Conservation (phyloP, 2,329 filamentous ascomycete species). For the Corynespora cassiicola region DNA sequence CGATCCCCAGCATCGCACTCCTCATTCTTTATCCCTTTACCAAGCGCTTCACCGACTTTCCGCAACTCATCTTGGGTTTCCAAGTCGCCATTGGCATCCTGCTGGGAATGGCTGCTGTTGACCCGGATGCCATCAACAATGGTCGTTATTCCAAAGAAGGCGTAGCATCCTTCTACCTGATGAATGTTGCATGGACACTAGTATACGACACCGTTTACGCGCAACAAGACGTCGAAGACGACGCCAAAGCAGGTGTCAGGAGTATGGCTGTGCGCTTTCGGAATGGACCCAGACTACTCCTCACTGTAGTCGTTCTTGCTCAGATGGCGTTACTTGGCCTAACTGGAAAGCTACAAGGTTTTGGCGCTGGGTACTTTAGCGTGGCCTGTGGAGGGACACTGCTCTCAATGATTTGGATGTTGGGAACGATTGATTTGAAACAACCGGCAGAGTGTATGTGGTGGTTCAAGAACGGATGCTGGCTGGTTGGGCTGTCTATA, state of each 20-base stretch:
- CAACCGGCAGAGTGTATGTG: slow-evolving; percentile 5
- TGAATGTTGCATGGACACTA: slow-evolving; percentile 26
- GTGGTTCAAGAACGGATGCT: slow-evolving; percentile 3
- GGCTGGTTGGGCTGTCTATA: neutral
- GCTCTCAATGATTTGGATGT: no score
- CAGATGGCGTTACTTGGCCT: neutral
- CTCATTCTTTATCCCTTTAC: slow-evolving; percentile 54
- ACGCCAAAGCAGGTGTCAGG: slow-evolving; percentile 41
- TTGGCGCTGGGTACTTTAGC: slow-evolving; percentile 2
- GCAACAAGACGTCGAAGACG: slow-evolving; percentile 43
- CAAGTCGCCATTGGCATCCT: slow-evolving; percentile 1
- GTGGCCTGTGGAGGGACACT: slow-evolving; percentile 3
- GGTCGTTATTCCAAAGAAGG: neutral
- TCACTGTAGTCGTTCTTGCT: neutral
- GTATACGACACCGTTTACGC: slow-evolving; percentile 48
- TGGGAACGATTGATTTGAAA: slow-evolving; percentile 1
- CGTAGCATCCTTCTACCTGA: slow-evolving; percentile 2
- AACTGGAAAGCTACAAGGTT: slow-evolving; percentile 1
- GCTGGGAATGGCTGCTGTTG: neutral
- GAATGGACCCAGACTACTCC: neutral
- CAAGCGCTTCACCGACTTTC: slow-evolving; percentile 61
- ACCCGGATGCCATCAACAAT: neutral
- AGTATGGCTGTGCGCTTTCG: slow-evolving; percentile 8
- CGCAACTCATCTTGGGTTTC: slow-evolving; percentile 59
- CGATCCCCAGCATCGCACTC: slow-evolving; percentile 52